Conservation (phyloP, 2,329 filamentous ascomycete genomes). For the Fusarium brachygibbosum region DNA sequence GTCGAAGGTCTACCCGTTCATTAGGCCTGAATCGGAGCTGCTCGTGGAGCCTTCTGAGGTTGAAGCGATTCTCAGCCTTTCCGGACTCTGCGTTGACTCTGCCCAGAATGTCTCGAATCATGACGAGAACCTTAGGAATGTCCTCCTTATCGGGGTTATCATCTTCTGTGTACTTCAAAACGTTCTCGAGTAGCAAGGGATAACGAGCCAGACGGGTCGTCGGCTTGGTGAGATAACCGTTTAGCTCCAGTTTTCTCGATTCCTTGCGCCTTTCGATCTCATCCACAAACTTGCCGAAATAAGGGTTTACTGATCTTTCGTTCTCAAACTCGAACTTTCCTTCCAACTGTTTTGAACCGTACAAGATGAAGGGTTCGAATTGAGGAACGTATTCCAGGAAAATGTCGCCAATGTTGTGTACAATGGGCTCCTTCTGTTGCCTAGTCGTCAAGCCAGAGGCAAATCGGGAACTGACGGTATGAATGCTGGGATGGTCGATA, state of each 20-base stretch:
- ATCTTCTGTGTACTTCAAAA: conserved; percentile 90
- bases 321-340: conserved; percentile 99
- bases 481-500: conserved; percentile 83
- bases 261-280: conserved; percentile 97
- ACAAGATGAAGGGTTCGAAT: conserved; percentile 96
- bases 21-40: conserved; percentile 91
- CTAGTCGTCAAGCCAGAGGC: conserved; percentile 89
- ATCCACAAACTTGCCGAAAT: conserved; percentile 92
- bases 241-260: conserved; percentile 94
- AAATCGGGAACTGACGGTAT: conserved; percentile 89
- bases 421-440: conserved; percentile 91
- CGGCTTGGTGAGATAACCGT: conserved; percentile 97
- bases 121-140: conserved; percentile 86
- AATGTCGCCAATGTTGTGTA: conserved; percentile 91
- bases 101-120: conserved; percentile 88
- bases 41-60: conserved; percentile 90
- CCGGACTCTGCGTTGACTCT: conserved; percentile 95
- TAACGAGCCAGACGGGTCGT: conserved; percentile 96
- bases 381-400: conserved; percentile 92
- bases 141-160: conserved; percentile 91
- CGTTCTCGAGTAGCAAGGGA: conserved; percentile 89
- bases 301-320: conserved; percentile 86
- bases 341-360: conserved; percentile 94
- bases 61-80: conserved; percentile 98
- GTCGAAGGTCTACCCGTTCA: conserved; percentile 91